Base-by-base conservation (phyloP, 2,329 filamentous ascomycete species). In the Chaetomium sp. region DNA sequence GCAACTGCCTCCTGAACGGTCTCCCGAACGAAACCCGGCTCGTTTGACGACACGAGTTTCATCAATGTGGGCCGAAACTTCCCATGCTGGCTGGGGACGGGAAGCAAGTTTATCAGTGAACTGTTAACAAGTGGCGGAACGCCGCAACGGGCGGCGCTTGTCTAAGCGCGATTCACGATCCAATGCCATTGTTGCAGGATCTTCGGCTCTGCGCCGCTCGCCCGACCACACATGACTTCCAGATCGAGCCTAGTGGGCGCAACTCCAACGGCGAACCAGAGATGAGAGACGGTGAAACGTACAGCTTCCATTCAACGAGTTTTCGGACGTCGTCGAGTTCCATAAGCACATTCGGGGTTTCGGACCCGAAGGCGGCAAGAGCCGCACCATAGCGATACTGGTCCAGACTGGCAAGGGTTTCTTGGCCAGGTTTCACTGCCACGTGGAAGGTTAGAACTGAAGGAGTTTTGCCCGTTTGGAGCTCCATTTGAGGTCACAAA, bases 221-320 rank as follows among this genome's bases (percentile, higher is more conserved):
- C 42, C 32, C 59, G 46, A 12, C 50, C 53, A 59, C 38, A 9
- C 14, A 27, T 27, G 19, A 27, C 19, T 27, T 27, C 19, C 19
- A 27, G 19, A 27, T 27, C 19, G 27, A 9, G 27, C 41, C 50
- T 10, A 34, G 50, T 50, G 11, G 41, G 27, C 19, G 14, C 35
- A 11, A 46, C 14, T 19, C 33, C 6, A 49, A 43, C 14, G 37
- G 36, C 7, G 38, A 42, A 48, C 40, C 45, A 42, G 41, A 9
- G 41, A 46, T 33, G 27, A 35, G 46, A 62, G 19, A 27, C 19
- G 19, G 19, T 27, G 35, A 27, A n/a, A 71, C 82, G 67, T 72
- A 87, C 82, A 89, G 73, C 68, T 89, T 89, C 86, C 86, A 89
- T 47, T 86, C 78, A 8, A 88, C 79, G 3, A 89, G 74, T 19